Percentiles rank a stretch among this genome's conserved stretches.
Conservation (phyloP, 2,329 filamentous ascomycete species). For the Podosphaera leucotricha region DNA sequence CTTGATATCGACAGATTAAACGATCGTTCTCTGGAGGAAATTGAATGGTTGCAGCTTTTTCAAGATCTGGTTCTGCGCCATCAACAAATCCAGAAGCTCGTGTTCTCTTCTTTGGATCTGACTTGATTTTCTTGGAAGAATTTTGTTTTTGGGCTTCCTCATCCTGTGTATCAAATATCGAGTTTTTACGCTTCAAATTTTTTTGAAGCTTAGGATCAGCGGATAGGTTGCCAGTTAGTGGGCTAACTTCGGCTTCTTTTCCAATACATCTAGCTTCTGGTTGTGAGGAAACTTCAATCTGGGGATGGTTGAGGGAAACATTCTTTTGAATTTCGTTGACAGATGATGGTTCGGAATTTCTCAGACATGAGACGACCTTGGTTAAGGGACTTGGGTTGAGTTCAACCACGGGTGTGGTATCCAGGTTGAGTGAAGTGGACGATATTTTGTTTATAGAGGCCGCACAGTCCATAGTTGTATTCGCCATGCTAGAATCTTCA, state of each 20-base stretch:
- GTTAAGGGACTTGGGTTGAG: background rate
- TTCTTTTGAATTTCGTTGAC: background rate
- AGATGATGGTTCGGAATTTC: background rate
- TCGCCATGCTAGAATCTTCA: background rate
- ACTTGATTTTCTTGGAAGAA: background rate
- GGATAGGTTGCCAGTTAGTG: background rate
- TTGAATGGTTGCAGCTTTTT: constrained; percentile 3
- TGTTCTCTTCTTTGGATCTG: background rate
- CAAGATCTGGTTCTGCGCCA: background rate
- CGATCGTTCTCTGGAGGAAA: constrained; percentile 5
- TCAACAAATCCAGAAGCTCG: background rate
- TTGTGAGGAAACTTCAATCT: background rate
- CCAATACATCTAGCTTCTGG: background rate
- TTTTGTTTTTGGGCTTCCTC: background rate
- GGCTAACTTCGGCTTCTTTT: background rate
- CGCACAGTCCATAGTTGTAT: background rate
- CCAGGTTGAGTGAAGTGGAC: background rate
- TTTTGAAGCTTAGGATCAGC: background rate
- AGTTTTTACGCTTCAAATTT: background rate
- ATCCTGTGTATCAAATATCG: background rate
- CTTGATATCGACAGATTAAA: constrained; percentile 8
- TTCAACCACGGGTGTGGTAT: background rate
- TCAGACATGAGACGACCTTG: background rate
- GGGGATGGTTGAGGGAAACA: background rate
- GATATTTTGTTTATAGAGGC: background rate